Conservation (phyloP, 2,329 filamentous ascomycete species). For the Huntiella bhutanensis region DNA sequence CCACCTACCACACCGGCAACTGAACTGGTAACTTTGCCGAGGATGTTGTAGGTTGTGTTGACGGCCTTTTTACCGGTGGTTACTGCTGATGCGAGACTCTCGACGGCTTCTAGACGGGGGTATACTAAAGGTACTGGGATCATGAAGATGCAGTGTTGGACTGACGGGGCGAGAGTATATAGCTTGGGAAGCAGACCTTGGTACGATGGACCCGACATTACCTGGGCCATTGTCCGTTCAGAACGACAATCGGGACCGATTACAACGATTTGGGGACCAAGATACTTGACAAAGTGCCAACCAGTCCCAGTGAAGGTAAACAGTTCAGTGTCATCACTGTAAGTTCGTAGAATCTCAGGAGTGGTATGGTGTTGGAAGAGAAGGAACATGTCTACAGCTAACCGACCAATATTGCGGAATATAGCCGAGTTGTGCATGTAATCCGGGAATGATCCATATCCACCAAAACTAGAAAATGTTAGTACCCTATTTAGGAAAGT, state of each 20-base stretch:
- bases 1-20: slow-evolving; percentile 91
- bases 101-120: slow-evolving; percentile 75
- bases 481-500: slow-evolving; percentile 10
- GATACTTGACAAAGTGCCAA: slow-evolving; percentile 96
- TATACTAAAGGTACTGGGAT: slow-evolving; percentile 80
- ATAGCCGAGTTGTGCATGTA: slow-evolving; percentile 97
- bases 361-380: slow-evolving; percentile 98
- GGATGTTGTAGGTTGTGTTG: slow-evolving; percentile 86
- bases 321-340: slow-evolving; percentile 71
- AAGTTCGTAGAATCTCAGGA: slow-evolving; percentile 75
- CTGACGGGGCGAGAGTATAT: slow-evolving; percentile 70
- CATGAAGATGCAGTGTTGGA: slow-evolving; percentile 97
- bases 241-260: slow-evolving; percentile 84
- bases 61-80: slow-evolving; percentile 92
- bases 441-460: slow-evolving; percentile 89
- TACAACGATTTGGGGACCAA: slow-evolving; percentile 77
- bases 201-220: slow-evolving; percentile 91
- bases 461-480: slow-evolving; percentile 53
- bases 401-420: slow-evolving; percentile 93
- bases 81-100: slow-evolving; percentile 77
- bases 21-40: slow-evolving; percentile 86
- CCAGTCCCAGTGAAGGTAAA: slow-evolving; percentile 95
- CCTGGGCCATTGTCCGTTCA: slow-evolving; percentile 74
- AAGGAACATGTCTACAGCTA: slow-evolving; percentile 94
- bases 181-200: slow-evolving; percentile 95